Conservation (phyloP, 2,329 filamentous ascomycete species). For the Xylogone sp. region DNA sequence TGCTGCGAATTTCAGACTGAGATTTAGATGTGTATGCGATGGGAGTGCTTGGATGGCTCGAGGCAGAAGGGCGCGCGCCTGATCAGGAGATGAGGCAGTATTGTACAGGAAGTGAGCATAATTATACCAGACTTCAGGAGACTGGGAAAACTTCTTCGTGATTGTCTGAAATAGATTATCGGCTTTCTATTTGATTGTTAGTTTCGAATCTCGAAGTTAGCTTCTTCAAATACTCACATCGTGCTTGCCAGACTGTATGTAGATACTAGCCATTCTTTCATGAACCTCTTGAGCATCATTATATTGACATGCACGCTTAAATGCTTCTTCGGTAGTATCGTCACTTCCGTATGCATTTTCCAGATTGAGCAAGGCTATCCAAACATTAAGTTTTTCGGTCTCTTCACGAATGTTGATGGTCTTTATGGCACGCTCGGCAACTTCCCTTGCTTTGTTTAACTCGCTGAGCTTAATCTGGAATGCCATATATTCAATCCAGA, state of each 20-base stretch:
- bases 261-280: slow-evolving; percentile 87
- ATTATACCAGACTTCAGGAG: slow-evolving; percentile 83
- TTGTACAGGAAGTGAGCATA: slow-evolving; percentile 92
- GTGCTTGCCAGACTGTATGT: slow-evolving; percentile 84
- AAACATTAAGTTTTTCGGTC: slow-evolving; percentile 89
- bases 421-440: slow-evolving; percentile 84
- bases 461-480: slow-evolving; percentile 94
- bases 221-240: slow-evolving; percentile 53
- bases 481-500: slow-evolving; percentile 99
- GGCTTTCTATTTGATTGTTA: slow-evolving; percentile 61
- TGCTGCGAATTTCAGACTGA: slow-evolving; percentile 84
- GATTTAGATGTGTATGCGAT: slow-evolving; percentile 57
- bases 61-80: slow-evolving; percentile 71
- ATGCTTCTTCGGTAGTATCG: slow-evolving; percentile 77
- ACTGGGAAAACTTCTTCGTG: slow-evolving; percentile 80
- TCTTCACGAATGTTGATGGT: slow-evolving; percentile 91
- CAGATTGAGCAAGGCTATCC: slow-evolving; percentile 91
- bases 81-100: slow-evolving; percentile 64
- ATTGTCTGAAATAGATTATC: slow-evolving; percentile 83
- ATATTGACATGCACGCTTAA: slow-evolving; percentile 89
- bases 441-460: slow-evolving; percentile 79
- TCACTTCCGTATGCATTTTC: slow-evolving; percentile 88
- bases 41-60: slow-evolving; percentile 84
- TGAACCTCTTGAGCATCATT: slow-evolving; percentile 90
- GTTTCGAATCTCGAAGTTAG: slow-evolving; percentile 6